phyloP scores from a whole-genome alignment of 1,284 basidiomycete species.

The Marasmius oreades region DNA sequence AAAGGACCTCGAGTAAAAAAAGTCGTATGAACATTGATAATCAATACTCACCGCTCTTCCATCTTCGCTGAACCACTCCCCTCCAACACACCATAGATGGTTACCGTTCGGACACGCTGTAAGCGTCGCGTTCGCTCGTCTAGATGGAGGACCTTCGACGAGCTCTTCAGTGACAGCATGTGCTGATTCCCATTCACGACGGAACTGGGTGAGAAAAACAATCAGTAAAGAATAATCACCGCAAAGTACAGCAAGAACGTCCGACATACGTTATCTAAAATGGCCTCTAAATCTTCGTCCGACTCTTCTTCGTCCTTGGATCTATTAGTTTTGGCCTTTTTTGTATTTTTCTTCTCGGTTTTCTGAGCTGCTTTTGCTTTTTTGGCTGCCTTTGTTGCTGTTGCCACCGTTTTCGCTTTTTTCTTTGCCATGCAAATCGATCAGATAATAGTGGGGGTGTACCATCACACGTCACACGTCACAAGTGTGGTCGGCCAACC shows the following conservation, averaged over 20 bases:
- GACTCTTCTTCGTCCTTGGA: conserved; percentile 51
- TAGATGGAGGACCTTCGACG: conserved; percentile 73
- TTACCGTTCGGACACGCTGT: conserved; percentile 76
- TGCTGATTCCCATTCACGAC: conserved; percentile 69
- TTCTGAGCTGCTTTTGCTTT: conserved; percentile 73
- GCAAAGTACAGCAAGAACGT: too few relatives aligned
- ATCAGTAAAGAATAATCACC: too few relatives aligned
- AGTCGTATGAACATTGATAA: background rate
- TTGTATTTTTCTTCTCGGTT: conserved; percentile 66
- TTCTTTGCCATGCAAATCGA: conserved; percentile 50
- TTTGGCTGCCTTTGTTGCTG: conserved; percentile 63
- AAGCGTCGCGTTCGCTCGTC: conserved; percentile 79
- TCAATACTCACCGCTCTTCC: conserved; percentile 60
- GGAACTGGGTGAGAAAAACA: conserved; percentile 47
- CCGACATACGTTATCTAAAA: conserved; percentile 71
- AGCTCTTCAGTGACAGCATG: conserved; percentile 77
- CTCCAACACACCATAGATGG: conserved; percentile 78
- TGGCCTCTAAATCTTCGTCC: conserved; percentile 77
- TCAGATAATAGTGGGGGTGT: too few relatives aligned
- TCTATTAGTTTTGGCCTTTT: conserved; percentile 48
- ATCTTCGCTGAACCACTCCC: conserved; percentile 84
- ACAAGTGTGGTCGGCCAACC: too few relatives aligned
- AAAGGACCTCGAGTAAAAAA: background rate
- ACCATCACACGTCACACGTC: too few relatives aligned
- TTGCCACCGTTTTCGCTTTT: conserved; percentile 42